Evolutionary conservation across 2,329 filamentous ascomycete species (phyloP), one percentile per base, ranked within the genome.

Genomic region (Parascedosporium putredinis): DNA sequence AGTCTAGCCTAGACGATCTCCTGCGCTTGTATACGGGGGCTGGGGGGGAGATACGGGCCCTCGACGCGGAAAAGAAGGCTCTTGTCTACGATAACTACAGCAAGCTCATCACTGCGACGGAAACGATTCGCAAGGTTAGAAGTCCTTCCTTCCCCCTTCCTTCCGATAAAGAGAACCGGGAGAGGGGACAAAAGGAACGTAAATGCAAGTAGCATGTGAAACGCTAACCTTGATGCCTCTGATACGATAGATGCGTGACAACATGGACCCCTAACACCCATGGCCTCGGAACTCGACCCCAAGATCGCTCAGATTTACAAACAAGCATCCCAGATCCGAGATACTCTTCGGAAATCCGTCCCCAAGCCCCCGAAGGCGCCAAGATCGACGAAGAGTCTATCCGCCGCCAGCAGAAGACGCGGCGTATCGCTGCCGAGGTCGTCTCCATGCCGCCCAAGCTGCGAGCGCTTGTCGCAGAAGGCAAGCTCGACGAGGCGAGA

Each of bases 81-180:
- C 70, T 98, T 54, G 93, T 98, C 4, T 98, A 98, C 65, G 91
- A 98, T 64, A 98, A 98, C 63, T 98, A 97, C 66, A 93, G 86
- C 57, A 97, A 97, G 68, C 70, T 98, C 56, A 96, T 98, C 56
- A 80, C 84, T n/a, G 93, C 93, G 1, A 96, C 94, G 9, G 91
- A 95, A 66, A 97, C 91, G 3, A 98, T 98, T 60, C 79, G 86
- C 46, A 88, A 87, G 69, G 79, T 80, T 57, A n/a, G n/a, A n/a
- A n/a, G 20, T 64, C 54, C 33, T 10, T 8, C 22, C 45, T 23
- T n/a, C 18, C 7, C 36, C 36, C 23, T 25, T 22, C 10, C 29
- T 29, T 8, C 27, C 24, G 14, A 23, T 14, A n/a, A n/a, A n/a
- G n/a, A n/a, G n/a, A n/a, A n/a, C n/a, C n/a, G n/a, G n/a, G n/a